phyloP scores from a whole-genome alignment of 805 yeast species.

The Trichomonascus vanleenenianus region DNA sequence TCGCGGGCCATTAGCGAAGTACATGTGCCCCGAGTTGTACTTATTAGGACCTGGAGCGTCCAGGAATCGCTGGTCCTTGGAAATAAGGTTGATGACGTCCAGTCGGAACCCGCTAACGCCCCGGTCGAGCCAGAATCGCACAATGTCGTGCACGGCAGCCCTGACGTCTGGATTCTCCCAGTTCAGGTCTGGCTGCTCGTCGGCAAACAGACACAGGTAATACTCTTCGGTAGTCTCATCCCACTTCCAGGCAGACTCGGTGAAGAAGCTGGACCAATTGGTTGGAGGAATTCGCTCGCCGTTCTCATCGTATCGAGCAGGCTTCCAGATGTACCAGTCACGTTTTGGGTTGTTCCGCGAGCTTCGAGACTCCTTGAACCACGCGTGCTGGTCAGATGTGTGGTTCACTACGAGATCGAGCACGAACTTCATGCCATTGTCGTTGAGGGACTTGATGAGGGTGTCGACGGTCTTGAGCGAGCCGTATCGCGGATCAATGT shows the following conservation, averaged over 20 bases:
- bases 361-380: slow-evolving; percentile 51
- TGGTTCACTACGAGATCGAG: slow-evolving; percentile 54
- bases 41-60: slow-evolving; percentile 44
- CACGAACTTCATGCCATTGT: slow-evolving; percentile 43
- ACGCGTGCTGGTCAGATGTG: slow-evolving; percentile 46
- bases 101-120: slow-evolving; percentile 54
- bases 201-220: slow-evolving; percentile 47
- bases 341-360: slow-evolving; percentile 47
- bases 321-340: slow-evolving; percentile 56
- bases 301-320: slow-evolving; percentile 37
- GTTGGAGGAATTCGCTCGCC: slow-evolving; percentile 49
- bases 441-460: slow-evolving; percentile 40
- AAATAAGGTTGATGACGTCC: slow-evolving; percentile 47
- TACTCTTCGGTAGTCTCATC: slow-evolving; percentile 49
- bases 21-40: slow-evolving; percentile 27
- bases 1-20: slow-evolving; percentile 42
- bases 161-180: slow-evolving; percentile 45
- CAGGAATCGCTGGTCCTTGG: slow-evolving; percentile 38
- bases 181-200: slow-evolving; percentile 51
- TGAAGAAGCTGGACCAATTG: slow-evolving; percentile 48
- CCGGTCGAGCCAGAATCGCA: slow-evolving; percentile 45
- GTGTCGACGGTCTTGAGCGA: slow-evolving; percentile 44
- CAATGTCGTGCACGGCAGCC: slow-evolving; percentile 38
- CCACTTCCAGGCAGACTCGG: slow-evolving; percentile 45
- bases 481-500: slow-evolving; percentile 45